Evolutionary conservation across 2,329 filamentous ascomycete species (phyloP).

Genomic region (Lecanicillium sp.): DNA sequence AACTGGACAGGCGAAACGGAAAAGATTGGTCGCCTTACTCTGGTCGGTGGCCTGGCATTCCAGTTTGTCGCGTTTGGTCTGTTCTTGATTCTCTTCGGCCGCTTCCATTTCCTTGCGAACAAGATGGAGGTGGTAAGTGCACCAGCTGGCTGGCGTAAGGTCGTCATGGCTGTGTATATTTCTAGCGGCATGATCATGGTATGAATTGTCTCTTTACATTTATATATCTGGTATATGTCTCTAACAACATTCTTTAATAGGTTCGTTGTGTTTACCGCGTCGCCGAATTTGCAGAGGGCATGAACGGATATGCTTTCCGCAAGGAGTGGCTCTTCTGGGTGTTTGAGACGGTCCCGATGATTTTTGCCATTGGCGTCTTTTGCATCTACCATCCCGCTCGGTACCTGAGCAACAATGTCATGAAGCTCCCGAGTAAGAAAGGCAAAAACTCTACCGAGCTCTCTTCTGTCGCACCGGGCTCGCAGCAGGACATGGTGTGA

Average conservation of each 20-base stretch:
- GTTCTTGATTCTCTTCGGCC: constrained; percentile 30
- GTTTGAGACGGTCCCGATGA: constrained; percentile 41
- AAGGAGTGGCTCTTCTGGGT: constrained; percentile 47
- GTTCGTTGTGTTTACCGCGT: constrained; percentile 45
- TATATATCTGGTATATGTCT: background rate
- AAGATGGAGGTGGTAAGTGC: constrained; percentile 15
- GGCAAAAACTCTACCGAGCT: background rate
- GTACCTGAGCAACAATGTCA: constrained; percentile 21
- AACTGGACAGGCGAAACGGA: constrained; percentile 34
- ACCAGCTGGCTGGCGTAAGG: constrained; percentile 26
- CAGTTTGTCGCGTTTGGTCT: constrained; percentile 32
- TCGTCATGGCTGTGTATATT: constrained; percentile 33
- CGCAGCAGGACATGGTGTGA: constrained; percentile 3
- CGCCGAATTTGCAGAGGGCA: constrained; percentile 43
- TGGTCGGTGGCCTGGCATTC: constrained; percentile 33
- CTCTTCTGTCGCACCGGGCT: background rate
- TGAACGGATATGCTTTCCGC: constrained; percentile 39
- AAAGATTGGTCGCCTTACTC: constrained; percentile 28
- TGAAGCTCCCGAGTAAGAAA: constrained; percentile 1
- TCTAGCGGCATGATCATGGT: constrained; percentile 39
- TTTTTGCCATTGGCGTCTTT: constrained; percentile 38
- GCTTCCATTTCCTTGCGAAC: constrained; percentile 27
- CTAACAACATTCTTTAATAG: constrained; percentile 17
- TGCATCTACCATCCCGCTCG: constrained; percentile 39
- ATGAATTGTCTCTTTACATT: constrained; percentile 11